Evolutionary conservation across 768 basidiomycete species (phyloP).

Genomic region (Mycena rosella): DNA sequence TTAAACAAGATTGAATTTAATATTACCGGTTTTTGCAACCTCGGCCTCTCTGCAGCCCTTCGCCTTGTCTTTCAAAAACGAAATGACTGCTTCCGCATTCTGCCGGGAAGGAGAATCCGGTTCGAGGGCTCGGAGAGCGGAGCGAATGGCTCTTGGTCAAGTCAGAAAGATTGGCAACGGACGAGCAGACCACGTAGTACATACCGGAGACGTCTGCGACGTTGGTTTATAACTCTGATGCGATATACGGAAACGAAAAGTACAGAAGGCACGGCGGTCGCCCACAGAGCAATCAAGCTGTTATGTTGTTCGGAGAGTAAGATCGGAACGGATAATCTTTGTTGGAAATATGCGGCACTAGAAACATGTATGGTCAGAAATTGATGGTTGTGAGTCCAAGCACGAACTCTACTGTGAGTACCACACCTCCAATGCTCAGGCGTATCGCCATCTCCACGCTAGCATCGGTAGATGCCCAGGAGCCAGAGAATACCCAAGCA

Average conservation of each 20-base stretch:
- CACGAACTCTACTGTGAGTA: conserved; percentile 70
- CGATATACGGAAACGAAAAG: conserved; percentile 67
- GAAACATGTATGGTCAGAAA: not conserved
- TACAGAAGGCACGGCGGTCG: conserved; percentile 68
- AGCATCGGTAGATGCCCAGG: conserved; percentile 62
- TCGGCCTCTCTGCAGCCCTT: conserved; percentile 74
- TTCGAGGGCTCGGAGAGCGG: conserved; percentile 73
- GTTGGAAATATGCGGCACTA: conserved; percentile 59
- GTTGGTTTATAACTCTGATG: conserved; percentile 48
- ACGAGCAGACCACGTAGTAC: not conserved
- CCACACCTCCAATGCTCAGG: conserved; percentile 60
- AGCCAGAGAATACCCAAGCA: conserved; percentile 57
- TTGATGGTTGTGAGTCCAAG: not conserved
- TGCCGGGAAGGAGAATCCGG: conserved; percentile 72
- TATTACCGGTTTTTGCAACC: conserved; percentile 72
- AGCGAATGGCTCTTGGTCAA: conserved; percentile 69
- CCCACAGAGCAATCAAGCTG: conserved; percentile 61
- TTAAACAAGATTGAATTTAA: conserved; percentile 32
- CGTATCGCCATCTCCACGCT: conserved; percentile 60
- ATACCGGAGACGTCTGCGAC: conserved; percentile 20
- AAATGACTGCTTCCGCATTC: conserved; percentile 72
- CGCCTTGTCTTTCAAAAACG: conserved; percentile 77
- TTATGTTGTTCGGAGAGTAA: conserved; percentile 65
- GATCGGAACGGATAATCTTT: conserved; percentile 69
- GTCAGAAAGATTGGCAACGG: conserved; percentile 6